Evolutionary conservation across 2,329 filamentous ascomycete species (phyloP).

Genomic region (Cercospora sp.): DNA sequence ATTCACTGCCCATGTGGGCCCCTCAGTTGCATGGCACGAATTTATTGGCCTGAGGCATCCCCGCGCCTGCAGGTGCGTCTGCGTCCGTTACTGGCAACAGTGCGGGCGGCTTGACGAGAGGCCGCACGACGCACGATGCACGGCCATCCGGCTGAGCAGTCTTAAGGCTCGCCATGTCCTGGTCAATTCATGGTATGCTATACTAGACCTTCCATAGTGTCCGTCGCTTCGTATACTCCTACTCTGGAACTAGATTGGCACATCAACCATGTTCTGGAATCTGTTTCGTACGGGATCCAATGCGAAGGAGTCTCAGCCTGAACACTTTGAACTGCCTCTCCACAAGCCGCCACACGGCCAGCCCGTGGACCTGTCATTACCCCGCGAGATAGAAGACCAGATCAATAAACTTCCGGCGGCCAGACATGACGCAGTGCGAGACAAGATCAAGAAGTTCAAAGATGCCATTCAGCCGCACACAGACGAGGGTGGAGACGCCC

Average conservation of each 20-base stretch:
- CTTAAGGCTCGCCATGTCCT: neutral
- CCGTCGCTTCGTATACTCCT: neutral
- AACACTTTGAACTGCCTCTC: neutral
- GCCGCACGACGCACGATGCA: neutral
- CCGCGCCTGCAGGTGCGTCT: neutral
- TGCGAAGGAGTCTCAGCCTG: neutral
- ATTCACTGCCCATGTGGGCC: neutral
- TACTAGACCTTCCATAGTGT: neutral
- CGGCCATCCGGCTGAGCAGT: neutral
- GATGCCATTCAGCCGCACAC: slow-evolving; percentile 31
- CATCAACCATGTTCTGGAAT: neutral
- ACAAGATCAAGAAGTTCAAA: slow-evolving; percentile 8
- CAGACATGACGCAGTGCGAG: neutral
- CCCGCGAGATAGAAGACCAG: neutral
- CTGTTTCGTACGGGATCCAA: neutral
- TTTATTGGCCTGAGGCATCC: slow-evolving; percentile 1
- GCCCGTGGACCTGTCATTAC: neutral
- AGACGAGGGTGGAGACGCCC: slow-evolving; percentile 28
- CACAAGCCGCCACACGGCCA: neutral
- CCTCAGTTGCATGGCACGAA: neutral
- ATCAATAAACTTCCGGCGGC: slow-evolving; percentile 5
- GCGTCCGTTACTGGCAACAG: neutral
- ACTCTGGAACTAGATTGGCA: neutral
- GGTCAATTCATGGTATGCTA: neutral
- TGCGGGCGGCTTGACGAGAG: neutral